phyloP scores from a whole-genome alignment of 495 filamentous ascomycete species.

The Ascodesmis nigricans region DNA sequence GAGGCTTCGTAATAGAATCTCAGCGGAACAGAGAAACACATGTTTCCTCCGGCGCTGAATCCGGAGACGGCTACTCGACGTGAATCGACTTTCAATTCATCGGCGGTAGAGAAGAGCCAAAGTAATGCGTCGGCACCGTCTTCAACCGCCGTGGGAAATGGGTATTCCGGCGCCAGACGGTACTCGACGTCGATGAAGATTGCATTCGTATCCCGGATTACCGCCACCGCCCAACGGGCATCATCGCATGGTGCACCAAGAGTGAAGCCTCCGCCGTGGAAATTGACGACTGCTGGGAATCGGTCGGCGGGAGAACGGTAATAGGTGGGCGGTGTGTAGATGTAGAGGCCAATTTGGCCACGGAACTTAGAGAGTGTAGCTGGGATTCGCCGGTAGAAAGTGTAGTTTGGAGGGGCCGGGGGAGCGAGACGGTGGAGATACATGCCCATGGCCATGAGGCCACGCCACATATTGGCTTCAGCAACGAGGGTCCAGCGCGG shows the following conservation, averaged over 20 bases:
- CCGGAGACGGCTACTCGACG: constrained; percentile 50
- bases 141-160: constrained; percentile 55
- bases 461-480: constrained; percentile 55
- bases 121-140: constrained; percentile 51
- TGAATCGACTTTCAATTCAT: constrained; percentile 27
- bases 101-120: constrained; percentile 33
- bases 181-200: constrained; percentile 51
- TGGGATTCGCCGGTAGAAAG: constrained; percentile 41
- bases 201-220: constrained; percentile 34
- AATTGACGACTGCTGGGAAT: constrained; percentile 45
- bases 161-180: constrained; percentile 53
- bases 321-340: constrained; percentile 56
- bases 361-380: constrained; percentile 33
- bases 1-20: constrained; percentile 31
- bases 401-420: constrained; percentile 42
- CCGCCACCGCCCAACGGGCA: constrained; percentile 38
- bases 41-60: constrained; percentile 75
- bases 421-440: constrained; percentile 44
- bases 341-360: constrained; percentile 44
- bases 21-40: constrained; percentile 59
- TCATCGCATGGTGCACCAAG: constrained; percentile 50
- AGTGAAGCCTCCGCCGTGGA: constrained; percentile 62
- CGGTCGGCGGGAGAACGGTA: constrained; percentile 3
- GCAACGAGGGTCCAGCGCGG: constrained; percentile 46
- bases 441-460: constrained; percentile 63